phyloP scores from a whole-genome alignment of 129 eudicot genomes.

The Artemisia tridentata region DNA sequence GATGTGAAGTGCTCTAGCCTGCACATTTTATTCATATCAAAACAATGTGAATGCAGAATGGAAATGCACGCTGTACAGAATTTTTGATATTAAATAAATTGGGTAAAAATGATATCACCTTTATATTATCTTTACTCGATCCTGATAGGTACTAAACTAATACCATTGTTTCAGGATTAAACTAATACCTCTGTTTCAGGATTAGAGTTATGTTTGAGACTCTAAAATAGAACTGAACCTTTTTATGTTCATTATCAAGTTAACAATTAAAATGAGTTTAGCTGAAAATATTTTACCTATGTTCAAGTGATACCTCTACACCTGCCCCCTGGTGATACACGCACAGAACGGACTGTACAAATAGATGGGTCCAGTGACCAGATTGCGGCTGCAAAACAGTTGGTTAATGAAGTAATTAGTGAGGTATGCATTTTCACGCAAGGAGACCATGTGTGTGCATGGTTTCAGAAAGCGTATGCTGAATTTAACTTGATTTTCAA shows the following conservation, averaged over 20 bases:
- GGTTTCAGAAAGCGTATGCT: conserved; percentile 25
- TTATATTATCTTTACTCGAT: no score
- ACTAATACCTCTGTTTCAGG: no score
- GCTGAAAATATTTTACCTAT: conserved; percentile 23
- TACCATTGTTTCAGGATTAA: no score
- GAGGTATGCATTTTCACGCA: conserved; percentile 67
- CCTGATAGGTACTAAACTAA: no score
- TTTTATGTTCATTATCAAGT: not conserved
- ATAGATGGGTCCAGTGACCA: conserved; percentile 87
- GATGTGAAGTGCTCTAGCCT: no score
- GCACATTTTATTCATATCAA: no score
- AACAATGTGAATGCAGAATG: no score
- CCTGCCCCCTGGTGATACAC: conserved; percentile 82
- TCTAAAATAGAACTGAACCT: no score
- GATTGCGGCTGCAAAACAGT: conserved; percentile 84
- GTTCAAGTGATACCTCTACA: conserved; percentile 90
- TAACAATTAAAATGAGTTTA: conserved; percentile 3
- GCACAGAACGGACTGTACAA: conserved; percentile 82
- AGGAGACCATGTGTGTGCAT: conserved; percentile 26
- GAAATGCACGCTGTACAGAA: no score
- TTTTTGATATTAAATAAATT: no score
- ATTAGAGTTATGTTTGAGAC: no score
- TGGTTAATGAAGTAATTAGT: conserved; percentile 86
- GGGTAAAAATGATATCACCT: no score
- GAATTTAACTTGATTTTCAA: conserved; percentile 18